Evolutionary conservation across 345 rosid species (phyloP), one percentile per base, ranked within the genome.

Genomic region (Microthlaspi erraticum): DNA sequence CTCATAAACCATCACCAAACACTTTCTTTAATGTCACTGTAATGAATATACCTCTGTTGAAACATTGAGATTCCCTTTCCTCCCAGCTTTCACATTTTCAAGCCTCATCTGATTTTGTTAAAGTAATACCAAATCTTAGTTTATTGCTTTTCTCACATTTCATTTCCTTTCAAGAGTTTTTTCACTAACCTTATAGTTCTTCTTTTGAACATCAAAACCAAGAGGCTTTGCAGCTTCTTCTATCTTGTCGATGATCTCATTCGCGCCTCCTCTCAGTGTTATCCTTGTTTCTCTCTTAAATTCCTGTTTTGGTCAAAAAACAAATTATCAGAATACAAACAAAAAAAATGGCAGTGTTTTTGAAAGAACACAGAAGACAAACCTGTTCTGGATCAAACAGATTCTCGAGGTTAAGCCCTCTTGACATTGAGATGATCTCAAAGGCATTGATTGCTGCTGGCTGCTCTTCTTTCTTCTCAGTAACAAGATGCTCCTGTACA

Each of bases 211-310:
- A 74, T 86, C 93, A 29, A 89, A 93, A 19, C 97, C 98, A 14
- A 93, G 97, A 76, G 98, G 98, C 80, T 86, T 87, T 16, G 89
- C 97, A 46, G 92, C 96, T 81, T 82, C 86, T 81, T 91, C 97
- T 29, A 93, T 91, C 88, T 86, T 93, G 49, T 78, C 73, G 48
- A 93, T 79, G 69, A 93, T 91, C 86, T 93, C 97, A 55, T 83
- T 83, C 10, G 98, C 98, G 2, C 94, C 83, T 75, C 89, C 81
- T 79, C 61, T 85, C 2, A 94, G 80, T 43, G 98, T 86, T 75
- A 93, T 87, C 71, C 97, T 87, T 10, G 97, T 93, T 78, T 91
- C 97, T 80, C 96, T 83, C 86, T 91, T 91, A 58, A 87, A 86
- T 57, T 68, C 94, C 94, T 85, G 80, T 2, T 19, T 26, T 26